phyloP scores from a whole-genome alignment of 1,139 yeast genomes.

The Dujonia santamariae region DNA sequence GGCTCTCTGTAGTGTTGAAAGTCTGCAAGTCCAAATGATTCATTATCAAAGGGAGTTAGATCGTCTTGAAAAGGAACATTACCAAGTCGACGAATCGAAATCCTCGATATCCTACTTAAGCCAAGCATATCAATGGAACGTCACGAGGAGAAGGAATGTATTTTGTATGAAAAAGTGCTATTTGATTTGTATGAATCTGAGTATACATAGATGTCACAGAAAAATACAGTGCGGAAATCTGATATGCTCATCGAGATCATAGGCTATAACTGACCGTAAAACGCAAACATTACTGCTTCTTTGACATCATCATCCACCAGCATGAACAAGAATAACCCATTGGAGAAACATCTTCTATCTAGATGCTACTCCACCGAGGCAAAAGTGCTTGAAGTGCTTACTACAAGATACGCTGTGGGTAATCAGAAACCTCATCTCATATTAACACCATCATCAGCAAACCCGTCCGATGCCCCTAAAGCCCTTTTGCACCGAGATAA shows the following conservation, averaged over 20 bases:
- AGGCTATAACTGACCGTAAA: too few species aligned
- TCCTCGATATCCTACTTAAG: too few species aligned
- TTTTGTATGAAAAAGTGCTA: too few species aligned
- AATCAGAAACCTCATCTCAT: conserved; percentile 58
- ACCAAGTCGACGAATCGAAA: background rate
- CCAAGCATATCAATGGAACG: too few species aligned
- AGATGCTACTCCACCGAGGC: conserved; percentile 45
- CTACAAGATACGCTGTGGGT: conserved; percentile 57
- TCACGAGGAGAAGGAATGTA: too few species aligned
- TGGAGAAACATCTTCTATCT: conserved; percentile 54
- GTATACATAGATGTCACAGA: too few species aligned
- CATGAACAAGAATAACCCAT: conserved; percentile 35
- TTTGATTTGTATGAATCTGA: too few species aligned
- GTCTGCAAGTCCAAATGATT: conserved; percentile 37
- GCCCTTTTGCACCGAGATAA: conserved; percentile 8
- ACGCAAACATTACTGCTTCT: too few species aligned
- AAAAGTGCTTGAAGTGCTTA: conserved; percentile 47
- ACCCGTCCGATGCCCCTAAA: background rate
- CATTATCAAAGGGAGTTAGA: conserved; percentile 29
- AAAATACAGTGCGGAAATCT: too few species aligned
- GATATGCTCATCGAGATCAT: too few species aligned
- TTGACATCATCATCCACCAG: background rate
- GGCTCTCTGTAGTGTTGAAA: conserved; percentile 40
- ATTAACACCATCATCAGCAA: conserved; percentile 27
- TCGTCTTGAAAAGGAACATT: conserved; percentile 31